Conservation (phyloP, 2,329 filamentous ascomycete genomes). For the Anthostomella pinea region DNA sequence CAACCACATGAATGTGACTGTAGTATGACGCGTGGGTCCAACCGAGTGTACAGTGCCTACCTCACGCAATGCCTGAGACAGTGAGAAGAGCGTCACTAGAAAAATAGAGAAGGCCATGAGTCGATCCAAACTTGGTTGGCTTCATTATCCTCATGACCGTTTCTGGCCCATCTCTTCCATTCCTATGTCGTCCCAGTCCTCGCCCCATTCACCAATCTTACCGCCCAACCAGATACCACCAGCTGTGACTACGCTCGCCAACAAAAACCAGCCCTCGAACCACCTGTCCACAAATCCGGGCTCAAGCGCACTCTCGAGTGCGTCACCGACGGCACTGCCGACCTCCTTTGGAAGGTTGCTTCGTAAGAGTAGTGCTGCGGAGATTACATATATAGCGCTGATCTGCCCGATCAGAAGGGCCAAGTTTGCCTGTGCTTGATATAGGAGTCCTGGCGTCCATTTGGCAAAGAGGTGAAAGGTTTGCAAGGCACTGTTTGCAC, state of each 20-base stretch:
- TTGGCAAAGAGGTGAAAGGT: constrained; percentile 79
- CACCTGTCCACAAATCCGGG: constrained; percentile 72
- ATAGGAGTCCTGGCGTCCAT: constrained; percentile 68
- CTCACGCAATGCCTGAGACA: too few relatives aligned
- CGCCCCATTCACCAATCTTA: constrained; percentile 51
- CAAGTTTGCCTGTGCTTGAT: constrained; percentile 73
- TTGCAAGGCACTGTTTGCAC: constrained; percentile 79
- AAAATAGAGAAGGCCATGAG: too few relatives aligned
- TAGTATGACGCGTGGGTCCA: too few relatives aligned
- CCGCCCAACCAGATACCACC: constrained; percentile 71
- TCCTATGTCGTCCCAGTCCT: constrained; percentile 60
- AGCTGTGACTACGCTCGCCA: constrained; percentile 63
- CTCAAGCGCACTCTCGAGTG: constrained; percentile 72
- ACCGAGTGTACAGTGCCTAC: too few relatives aligned
- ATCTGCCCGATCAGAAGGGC: constrained; percentile 79
- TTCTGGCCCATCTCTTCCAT: constrained; percentile 72
- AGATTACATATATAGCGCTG: constrained; percentile 81
- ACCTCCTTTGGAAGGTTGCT: constrained; percentile 77
- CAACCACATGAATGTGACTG: too few relatives aligned
- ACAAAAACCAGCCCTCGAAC: constrained; percentile 85
- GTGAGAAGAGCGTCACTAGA: constrained; percentile 2
- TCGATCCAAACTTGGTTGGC: constrained; percentile 8
- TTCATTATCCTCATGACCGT: constrained; percentile 48
- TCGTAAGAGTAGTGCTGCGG: constrained; percentile 70
- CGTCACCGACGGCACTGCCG: constrained; percentile 72